Evolutionary conservation across 1,284 basidiomycete genomes (phyloP).

Genomic region (Puccinia triticina): DNA sequence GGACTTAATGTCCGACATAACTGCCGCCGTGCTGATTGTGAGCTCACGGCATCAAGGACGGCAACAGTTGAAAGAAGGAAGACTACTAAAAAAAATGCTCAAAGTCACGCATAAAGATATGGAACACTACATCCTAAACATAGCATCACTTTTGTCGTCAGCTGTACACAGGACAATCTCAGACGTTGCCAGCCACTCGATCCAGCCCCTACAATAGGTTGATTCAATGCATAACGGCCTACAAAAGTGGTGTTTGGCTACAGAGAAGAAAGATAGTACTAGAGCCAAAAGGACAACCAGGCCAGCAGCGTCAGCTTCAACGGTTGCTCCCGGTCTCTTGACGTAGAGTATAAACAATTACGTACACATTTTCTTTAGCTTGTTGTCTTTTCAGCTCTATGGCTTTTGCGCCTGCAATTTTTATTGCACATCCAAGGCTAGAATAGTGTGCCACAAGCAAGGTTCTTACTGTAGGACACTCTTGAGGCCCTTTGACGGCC

Average conservation of each 20-base stretch:
- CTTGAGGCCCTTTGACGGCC: too few relatives aligned
- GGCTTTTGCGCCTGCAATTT: too few relatives aligned
- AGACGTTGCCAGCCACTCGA: not conserved
- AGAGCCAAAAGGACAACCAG: not conserved
- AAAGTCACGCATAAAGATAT: not conserved
- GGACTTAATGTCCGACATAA: constrained; percentile 14
- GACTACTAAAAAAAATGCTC: not conserved
- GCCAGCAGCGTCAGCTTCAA: not conserved
- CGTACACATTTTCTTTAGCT: not conserved
- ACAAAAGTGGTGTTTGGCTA: not conserved
- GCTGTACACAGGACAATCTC: not conserved
- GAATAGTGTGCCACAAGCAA: too few relatives aligned
- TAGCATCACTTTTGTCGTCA: not conserved
- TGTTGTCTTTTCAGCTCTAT: too few relatives aligned
- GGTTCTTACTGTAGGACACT: too few relatives aligned
- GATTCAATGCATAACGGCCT: constrained; percentile 19
- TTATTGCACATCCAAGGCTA: too few relatives aligned
- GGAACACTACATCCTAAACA: not conserved
- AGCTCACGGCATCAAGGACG: not conserved
- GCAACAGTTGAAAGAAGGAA: not conserved
- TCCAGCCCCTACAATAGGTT: not conserved
- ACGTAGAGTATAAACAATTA: too few relatives aligned
- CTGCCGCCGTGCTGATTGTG: not conserved
- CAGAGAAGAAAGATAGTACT: not conserved
- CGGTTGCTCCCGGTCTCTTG: not conserved